Conservation (phyloP, 306 rosid genomes). For the Pyrus pyrifolia region DNA sequence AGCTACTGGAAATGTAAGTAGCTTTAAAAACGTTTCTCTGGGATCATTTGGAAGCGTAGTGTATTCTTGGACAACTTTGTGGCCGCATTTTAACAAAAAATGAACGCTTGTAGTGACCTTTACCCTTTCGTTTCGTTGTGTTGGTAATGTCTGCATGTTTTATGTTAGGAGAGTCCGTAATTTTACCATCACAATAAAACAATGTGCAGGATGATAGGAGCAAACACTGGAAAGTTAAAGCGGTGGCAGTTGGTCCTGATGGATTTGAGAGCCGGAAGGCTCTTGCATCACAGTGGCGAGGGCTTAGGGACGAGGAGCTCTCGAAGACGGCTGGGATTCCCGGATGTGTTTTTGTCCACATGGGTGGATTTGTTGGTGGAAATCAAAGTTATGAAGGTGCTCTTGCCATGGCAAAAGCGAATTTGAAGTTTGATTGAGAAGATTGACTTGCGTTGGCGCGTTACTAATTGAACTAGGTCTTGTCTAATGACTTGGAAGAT, state of each 20-base stretch:
- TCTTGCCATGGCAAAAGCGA: slow-evolving; percentile 73
- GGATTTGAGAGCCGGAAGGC: slow-evolving; percentile 79
- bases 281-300: slow-evolving; percentile 67
- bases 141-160: background rate
- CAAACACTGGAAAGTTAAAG: slow-evolving; percentile 79
- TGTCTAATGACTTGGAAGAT: no score
- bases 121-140: background rate
- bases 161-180: background rate
- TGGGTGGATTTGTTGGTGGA: slow-evolving; percentile 90
- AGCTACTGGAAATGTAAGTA: background rate
- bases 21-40: background rate
- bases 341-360: slow-evolving; percentile 75
- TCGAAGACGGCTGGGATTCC: slow-evolving; percentile 55
- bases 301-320: slow-evolving; percentile 67
- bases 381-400: slow-evolving; percentile 67
- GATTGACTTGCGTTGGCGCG: background rate
- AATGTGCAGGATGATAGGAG: slow-evolving; percentile 70
- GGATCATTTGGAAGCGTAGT: no score
- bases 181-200: background rate
- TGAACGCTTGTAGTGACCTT: background rate
- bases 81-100: no score
- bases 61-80: no score
- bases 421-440: slow-evolving; percentile 44
- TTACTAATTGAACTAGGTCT: background rate
- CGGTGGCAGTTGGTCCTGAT: slow-evolving; percentile 65